These are phyloP conservation scores for Penicillium samsonianum DNA, from an alignment of 495 filamentous ascomycete species.

Conservation along the genomic window DNA sequence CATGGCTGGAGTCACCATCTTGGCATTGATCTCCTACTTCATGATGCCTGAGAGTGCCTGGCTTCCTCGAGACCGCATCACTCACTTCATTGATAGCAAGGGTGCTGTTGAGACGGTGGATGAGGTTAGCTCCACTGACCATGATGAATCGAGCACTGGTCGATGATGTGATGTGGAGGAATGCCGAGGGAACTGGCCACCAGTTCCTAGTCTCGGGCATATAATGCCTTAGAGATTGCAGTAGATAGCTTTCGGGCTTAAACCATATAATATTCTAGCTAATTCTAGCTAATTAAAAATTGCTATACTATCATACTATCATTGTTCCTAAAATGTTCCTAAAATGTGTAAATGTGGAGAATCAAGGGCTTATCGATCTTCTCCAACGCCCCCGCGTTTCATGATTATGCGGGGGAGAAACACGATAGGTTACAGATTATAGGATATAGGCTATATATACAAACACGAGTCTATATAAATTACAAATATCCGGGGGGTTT, in stretches of 20 bases:
- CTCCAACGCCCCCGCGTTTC: not conserved
- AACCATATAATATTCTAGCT: not conserved
- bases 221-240: not conserved
- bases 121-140: conserved; percentile 19
- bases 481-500: conserved; percentile 5
- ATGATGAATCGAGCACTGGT: conserved; percentile 11
- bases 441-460: not conserved
- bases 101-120: conserved; percentile 35
- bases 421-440: not conserved
- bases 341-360: not conserved
- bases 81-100: conserved; percentile 49
- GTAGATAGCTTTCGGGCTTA: not conserved
- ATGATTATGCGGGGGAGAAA: not conserved
- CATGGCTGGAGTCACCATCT: conserved; percentile 50
- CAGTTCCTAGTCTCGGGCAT: not conserved
- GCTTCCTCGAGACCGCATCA: conserved; percentile 45
- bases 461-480: not conserved
- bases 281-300: not conserved
- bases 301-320: not conserved
- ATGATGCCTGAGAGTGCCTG: conserved; percentile 51
- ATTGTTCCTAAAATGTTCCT: too few species aligned
- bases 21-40: conserved; percentile 49
- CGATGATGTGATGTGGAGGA: conserved; percentile 15
- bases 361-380: not conserved
- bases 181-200: not conserved